A percentile compares a stretch with the other conserved stretches of the same genome.
These are phyloP conservation scores for Phytopythium boreale DNA, from an alignment of 352 stramenopile species.

Conservation along the genomic window DNA sequence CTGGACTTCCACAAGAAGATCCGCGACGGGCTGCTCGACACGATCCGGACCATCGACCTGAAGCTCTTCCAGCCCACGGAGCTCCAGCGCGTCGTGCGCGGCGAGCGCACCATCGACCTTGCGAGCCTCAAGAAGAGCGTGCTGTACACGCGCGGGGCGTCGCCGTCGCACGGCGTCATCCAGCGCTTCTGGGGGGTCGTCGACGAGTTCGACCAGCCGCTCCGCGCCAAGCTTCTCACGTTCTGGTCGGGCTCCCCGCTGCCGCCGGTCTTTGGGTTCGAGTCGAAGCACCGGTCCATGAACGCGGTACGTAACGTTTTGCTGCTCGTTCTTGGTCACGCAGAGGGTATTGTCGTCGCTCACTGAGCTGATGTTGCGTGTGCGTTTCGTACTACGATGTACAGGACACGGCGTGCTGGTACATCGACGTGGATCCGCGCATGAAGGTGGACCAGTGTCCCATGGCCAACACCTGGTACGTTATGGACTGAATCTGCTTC, in stretches of 20 bases:
- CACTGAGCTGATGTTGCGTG: not conserved
- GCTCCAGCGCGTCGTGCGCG: conserved; percentile 42
- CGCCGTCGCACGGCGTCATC: conserved; percentile 38
- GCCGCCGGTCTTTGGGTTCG: conserved; percentile 74
- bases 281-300: conserved; percentile 46
- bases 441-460: conserved; percentile 49
- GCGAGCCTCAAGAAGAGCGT: conserved; percentile 46
- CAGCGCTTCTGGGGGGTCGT: conserved; percentile 66
- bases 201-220: conserved; percentile 50
- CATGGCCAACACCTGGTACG: conserved; percentile 77
- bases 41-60: conserved; percentile 48
- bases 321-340: not conserved
- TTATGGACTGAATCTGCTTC: not conserved
- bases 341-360: no score
- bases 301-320: conserved; percentile 36
- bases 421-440: conserved; percentile 58
- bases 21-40: conserved; percentile 53
- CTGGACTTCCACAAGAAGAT: conserved; percentile 56
- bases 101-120: conserved; percentile 55
- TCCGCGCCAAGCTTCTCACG: conserved; percentile 53
- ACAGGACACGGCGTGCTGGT: conserved; percentile 64
- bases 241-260: conserved; percentile 75
- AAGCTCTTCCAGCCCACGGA: conserved; percentile 58
- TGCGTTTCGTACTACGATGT: not conserved
- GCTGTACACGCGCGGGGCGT: conserved; percentile 49